Evolutionary conservation across 305 asterid species (phyloP), one percentile per base, ranked within the genome.

Genomic region (Petunia hybrid): DNA sequence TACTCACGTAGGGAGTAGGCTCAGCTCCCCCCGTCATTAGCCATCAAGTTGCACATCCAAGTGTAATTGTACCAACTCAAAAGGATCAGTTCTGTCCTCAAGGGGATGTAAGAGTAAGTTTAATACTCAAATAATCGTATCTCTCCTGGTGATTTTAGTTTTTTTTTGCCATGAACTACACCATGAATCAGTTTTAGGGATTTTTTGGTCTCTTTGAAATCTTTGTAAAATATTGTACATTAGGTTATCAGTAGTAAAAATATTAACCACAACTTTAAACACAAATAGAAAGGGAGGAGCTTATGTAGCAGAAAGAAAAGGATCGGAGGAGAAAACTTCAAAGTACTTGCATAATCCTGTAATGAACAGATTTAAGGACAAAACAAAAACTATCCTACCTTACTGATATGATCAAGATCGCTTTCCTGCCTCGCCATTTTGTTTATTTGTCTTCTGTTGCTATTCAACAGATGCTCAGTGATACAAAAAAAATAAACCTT

Each of bases 101-200:
- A 71, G 36, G 43, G n/a, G 68, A 62, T 13, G n/a, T 53, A 63
- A 6, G 39, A 12, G 61, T 81, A 81, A 81, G 84, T 46, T 62
- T 16, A 39, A 7, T 36, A 64, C 68, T 77, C 41, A 65, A 9
- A 13, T 45, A 9, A 45, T 48, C n/a, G 31, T 55, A 14, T 41
- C 2, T 10, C 64, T 55, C 51, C 63, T 76, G 56, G 31, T 14
- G 42, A 65, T 7, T 76, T 1, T 7, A 4, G 16, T n/a, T 8
- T n/a, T 53, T 53, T 55, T 36, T 36, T 35, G 12, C 61, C 56
- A 3, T 16, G 56, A 77, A 1, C 16, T 60, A 8, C 42, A 3
- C 31, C 6, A 76, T 53, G 31, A 22, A 22, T 22, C 31, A 22
- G 31, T 22, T 22, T 22, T 22, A 22, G 31, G 31, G 31, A 22